These are phyloP conservation scores for Fomitopsis pulvina DNA, from an alignment of 768 basidiomycete species.

Conservation along the genomic window DNA sequence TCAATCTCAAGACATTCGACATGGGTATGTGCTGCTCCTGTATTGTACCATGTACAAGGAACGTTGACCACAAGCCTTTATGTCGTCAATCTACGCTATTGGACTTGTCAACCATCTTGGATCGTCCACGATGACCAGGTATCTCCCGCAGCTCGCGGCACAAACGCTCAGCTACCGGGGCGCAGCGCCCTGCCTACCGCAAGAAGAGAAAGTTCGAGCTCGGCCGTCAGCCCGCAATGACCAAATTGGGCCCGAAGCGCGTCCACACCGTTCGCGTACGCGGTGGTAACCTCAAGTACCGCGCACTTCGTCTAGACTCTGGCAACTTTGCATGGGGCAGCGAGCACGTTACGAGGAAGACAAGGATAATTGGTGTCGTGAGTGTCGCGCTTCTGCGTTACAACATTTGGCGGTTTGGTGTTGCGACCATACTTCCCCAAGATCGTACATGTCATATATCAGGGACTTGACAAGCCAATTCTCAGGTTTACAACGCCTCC, in stretches of 20 bases:
- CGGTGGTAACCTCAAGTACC: constrained; percentile 92
- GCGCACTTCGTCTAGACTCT: constrained; percentile 91
- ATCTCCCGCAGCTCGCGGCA: constrained; percentile 96
- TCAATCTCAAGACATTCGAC: constrained; percentile 62
- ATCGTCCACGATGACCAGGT: constrained; percentile 45
- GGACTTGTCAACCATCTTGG: background rate
- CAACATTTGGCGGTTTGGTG: background rate
- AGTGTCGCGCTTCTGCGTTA: constrained; percentile 26
- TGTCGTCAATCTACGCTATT: too few species aligned
- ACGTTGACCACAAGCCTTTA: constrained; percentile 9
- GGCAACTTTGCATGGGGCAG: constrained; percentile 99
- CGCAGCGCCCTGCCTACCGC: constrained; percentile 91
- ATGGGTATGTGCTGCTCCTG: constrained; percentile 60
- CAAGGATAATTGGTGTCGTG: constrained; percentile 93
- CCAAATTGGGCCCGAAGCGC: constrained; percentile 94
- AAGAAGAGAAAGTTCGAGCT: constrained; percentile 99
- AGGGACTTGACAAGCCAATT: constrained; percentile 4
- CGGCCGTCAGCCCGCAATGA: constrained; percentile 95
- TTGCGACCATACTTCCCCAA: too few species aligned
- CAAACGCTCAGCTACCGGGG: constrained; percentile 92
- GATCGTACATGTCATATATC: too few species aligned
- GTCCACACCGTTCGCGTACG: constrained; percentile 93
- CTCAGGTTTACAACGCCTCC: constrained; percentile 99
- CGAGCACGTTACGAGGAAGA: constrained; percentile 91
- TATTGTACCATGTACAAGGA: background rate